Conservation (phyloP, 2,329 filamentous ascomycete genomes). For the Penicillium vulpinum region DNA sequence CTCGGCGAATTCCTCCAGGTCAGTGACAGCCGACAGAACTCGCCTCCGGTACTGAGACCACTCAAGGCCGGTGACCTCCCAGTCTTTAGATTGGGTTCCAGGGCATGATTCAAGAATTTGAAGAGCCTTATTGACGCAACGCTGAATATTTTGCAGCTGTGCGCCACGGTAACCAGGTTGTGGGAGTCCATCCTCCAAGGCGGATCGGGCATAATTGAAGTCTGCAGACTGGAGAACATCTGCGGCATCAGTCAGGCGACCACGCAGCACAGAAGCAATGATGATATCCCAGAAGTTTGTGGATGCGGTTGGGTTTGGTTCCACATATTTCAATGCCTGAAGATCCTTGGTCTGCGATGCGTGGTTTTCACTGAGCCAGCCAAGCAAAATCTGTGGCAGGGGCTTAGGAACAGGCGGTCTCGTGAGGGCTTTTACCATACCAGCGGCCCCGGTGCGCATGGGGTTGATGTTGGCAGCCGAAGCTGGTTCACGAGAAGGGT, state of each 20-base stretch:
- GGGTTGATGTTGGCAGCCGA: conserved; percentile 25
- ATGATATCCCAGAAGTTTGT: conserved; percentile 81
- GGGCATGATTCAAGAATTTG: conserved; percentile 73
- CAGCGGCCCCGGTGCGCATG: conserved; percentile 28
- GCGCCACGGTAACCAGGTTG: conserved; percentile 70
- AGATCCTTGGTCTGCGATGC: conserved; percentile 69
- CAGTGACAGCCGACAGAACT: conserved; percentile 66
- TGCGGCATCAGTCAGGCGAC: conserved; percentile 68
- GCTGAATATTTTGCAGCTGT: conserved; percentile 75
- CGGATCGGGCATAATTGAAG: conserved; percentile 72
- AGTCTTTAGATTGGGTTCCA: conserved; percentile 62
- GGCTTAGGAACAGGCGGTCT: conserved; percentile 41
- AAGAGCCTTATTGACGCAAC: conserved; percentile 67
- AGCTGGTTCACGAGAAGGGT: conserved; percentile 54
- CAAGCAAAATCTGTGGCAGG: conserved; percentile 74
- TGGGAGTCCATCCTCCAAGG: conserved; percentile 61
- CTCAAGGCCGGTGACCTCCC: conserved; percentile 78
- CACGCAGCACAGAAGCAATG: conserved; percentile 72
- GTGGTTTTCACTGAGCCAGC: conserved; percentile 79
- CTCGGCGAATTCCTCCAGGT: conserved; percentile 77
- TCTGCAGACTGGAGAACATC: conserved; percentile 70
- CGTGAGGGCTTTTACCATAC: conserved; percentile 30
- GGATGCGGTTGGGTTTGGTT: conserved; percentile 74
- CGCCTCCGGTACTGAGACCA: conserved; percentile 83
- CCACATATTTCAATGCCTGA: conserved; percentile 61